Evolutionary conservation across 495 filamentous ascomycete species (phyloP), one percentile per base, ranked within the genome.

Genomic region (Acidomyces sp.): DNA sequence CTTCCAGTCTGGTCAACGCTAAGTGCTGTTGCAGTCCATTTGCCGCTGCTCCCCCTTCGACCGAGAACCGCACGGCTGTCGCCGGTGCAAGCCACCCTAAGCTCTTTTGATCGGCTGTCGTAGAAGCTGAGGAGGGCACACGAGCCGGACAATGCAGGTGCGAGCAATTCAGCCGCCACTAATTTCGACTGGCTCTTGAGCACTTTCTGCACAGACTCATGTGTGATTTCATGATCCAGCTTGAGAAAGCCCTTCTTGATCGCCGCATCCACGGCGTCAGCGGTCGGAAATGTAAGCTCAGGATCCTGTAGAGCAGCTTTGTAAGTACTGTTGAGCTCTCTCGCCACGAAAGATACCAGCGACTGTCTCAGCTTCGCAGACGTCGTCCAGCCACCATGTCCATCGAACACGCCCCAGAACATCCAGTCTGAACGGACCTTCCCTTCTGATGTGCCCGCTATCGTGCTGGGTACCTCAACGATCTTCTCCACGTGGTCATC

Each of bases 401-500:
- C 90, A 57, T 99, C 90, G 62, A 93, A 99, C 10, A 99, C 86
- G 27, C 85, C 88, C 92, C 92, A 99, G 58, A 99, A 99, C 85
- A 95, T 96, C 90, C 90, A 99, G 55, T 99, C 90, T 43, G 72
- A 85, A 31, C 63, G 75, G n/a, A 65, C 37, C 4, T 64, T 59
- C 23, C 69, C 70, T 46, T 68, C 65, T 23, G 63, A 57, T 21
- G 66, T 59, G 9, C 66, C 64, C 16, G 71, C 66, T 26, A 72
- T 64, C 37, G 59, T 65, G 19, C 71, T 60, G 2, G 82, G 77
- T 10, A 94, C 71, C 62, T 97, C 85, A 28, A 96, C 82, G 45
- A 96, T 92, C 71, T 93, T 92, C 64, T 96, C 92, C 22, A 80
- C 77, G 57, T 99, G 90, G 55, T 99, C 90, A 55, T 99, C 90